Evolutionary conservation across 352 stramenopile species (phyloP).

Genomic region (Blastocystis sp.): DNA sequence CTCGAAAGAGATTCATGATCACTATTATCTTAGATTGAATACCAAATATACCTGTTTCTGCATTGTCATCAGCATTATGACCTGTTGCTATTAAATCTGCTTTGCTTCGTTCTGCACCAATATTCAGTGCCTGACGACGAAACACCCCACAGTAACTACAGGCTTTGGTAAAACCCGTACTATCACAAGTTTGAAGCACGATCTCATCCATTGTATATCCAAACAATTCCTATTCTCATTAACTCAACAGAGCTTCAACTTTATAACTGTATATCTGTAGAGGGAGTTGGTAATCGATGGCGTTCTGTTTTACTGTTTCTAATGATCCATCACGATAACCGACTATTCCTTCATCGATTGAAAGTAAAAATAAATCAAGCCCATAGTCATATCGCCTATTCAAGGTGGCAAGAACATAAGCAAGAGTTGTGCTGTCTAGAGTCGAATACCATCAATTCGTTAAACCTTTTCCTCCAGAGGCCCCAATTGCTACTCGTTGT

Average conservation of each 20-base stretch:
- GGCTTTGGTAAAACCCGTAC: constrained; percentile 48
- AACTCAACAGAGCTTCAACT: not conserved
- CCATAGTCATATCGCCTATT: constrained; percentile 69
- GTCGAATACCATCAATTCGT: not conserved
- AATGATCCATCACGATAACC: constrained; percentile 69
- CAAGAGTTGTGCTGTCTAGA: constrained; percentile 68
- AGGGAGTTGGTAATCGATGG: constrained; percentile 68
- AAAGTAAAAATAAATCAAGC: constrained; percentile 69
- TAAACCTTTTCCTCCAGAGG: constrained; percentile 69
- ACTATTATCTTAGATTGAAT: not conserved
- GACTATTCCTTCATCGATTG: constrained; percentile 69
- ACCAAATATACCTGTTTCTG: constrained; percentile 67
- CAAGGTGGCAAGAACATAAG: constrained; percentile 67
- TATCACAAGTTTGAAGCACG: constrained; percentile 8
- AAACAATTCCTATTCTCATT: constrained; percentile 68
- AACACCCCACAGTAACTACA: constrained; percentile 70
- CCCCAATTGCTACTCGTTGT: constrained; percentile 68
- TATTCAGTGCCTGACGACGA: constrained; percentile 68
- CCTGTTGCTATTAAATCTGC: constrained; percentile 69
- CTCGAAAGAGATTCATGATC: constrained; percentile 69
- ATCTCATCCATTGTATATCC: constrained; percentile 70
- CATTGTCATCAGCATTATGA: constrained; percentile 70
- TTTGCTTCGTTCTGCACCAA: constrained; percentile 58
- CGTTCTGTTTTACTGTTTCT: constrained; percentile 69
- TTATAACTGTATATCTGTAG: constrained; percentile 65